Percentiles rank a stretch among this genome's conserved stretches.
phyloP scores from a whole-genome alignment of 23 red algal species.

The Cyanidiococcus yangmingshanensis region DNA sequence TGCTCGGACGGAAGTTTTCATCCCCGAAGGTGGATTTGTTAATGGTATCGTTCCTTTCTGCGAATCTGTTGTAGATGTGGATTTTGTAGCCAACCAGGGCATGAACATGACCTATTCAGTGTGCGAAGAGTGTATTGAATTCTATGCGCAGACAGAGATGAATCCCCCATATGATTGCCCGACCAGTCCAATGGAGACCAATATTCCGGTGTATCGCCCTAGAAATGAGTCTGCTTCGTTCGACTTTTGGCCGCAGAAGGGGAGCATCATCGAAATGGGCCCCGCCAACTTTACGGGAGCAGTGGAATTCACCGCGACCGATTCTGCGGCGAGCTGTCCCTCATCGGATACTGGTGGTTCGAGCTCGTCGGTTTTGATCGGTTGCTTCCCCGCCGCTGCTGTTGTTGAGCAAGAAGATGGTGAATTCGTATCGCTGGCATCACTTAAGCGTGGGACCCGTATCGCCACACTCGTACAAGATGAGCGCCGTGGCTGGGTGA shows the following conservation, averaged over 20 bases:
- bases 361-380: neutral
- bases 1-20: neutral
- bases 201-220: neutral
- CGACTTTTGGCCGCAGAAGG: constrained; percentile 4
- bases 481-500: neutral
- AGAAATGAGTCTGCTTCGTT: neutral
- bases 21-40: constrained; percentile 1
- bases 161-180: neutral
- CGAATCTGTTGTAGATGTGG: neutral
- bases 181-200: constrained; percentile 6
- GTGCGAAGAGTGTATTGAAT: neutral
- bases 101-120: neutral
- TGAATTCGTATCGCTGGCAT: neutral
- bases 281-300: neutral
- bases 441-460: neutral
- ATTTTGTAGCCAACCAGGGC: neutral
- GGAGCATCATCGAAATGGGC: neutral
- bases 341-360: neutral
- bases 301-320: neutral
- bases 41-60: neutral
- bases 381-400: neutral
- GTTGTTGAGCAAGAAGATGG: neutral
- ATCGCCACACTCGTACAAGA: neutral
- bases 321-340: neutral
- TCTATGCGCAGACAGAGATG: neutral